phyloP scores from a whole-genome alignment of 345 rosid species.

The Populus euphratica region DNA sequence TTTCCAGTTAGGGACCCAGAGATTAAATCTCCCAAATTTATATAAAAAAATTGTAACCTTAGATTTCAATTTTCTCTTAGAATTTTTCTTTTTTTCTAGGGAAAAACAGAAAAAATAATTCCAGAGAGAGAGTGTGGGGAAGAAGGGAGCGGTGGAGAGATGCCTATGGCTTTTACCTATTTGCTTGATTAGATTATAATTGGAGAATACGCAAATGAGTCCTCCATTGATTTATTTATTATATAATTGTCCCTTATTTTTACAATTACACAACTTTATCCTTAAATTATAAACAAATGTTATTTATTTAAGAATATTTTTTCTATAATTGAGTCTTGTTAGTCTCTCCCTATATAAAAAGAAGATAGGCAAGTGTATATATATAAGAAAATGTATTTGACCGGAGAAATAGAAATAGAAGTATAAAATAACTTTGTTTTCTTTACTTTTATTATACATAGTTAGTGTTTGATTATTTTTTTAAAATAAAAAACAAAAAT shows the following conservation, averaged over 20 bases:
- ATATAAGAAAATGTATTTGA: too few relatives aligned
- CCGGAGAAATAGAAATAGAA: too few relatives aligned
- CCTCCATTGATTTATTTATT: background rate
- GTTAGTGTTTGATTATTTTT: too few relatives aligned
- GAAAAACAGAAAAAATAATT: background rate
- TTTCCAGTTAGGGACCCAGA: conserved; percentile 18
- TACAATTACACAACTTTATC: background rate
- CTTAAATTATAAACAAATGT: background rate
- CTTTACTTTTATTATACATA: too few relatives aligned
- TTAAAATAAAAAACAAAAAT: too few relatives aligned
- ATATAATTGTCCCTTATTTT: background rate
- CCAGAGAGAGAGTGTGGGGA: background rate
- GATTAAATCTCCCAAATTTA: conserved; percentile 1
- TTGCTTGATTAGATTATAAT: background rate
- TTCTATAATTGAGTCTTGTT: too few relatives aligned
- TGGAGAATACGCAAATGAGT: background rate
- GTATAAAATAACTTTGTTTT: too few relatives aligned
- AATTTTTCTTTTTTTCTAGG: background rate
- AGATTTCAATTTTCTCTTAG: conserved; percentile 5
- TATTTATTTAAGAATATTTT: too few relatives aligned
- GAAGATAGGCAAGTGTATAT: too few relatives aligned
- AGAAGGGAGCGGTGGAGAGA: conserved; percentile 20
- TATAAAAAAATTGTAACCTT: conserved; percentile 19
- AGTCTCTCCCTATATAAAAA: too few relatives aligned
- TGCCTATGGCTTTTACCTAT: conserved; percentile 11